A percentile compares a stretch with the other conserved stretches of the same genome.
Evolutionary conservation across 1,139 yeast genomes (phyloP).

Genomic region (Yamadazyma taylorii): DNA sequence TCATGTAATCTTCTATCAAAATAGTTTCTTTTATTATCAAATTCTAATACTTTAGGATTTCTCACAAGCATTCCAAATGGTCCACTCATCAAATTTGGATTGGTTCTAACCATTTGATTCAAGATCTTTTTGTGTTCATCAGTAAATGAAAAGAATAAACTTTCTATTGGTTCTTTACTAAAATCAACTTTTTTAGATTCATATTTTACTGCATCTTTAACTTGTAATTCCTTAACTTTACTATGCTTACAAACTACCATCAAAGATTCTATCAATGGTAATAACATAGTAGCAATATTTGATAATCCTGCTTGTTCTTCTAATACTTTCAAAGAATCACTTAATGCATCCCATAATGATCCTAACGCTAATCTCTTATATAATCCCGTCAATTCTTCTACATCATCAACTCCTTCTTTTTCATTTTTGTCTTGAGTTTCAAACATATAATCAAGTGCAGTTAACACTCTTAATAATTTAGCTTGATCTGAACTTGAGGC

Average conservation of each 20-base stretch:
- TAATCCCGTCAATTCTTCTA: constrained; percentile 54
- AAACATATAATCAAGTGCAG: constrained; percentile 85
- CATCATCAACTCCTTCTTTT: constrained; percentile 25
- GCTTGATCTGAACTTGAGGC: constrained; percentile 88
- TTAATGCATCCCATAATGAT: constrained; percentile 81
- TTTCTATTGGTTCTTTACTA: constrained; percentile 74
- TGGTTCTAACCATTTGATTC: constrained; percentile 88
- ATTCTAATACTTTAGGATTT: constrained; percentile 88
- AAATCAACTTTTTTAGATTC: constrained; percentile 65
- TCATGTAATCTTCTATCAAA: constrained; percentile 73
- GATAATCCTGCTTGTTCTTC: constrained; percentile 49
- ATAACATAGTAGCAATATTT: constrained; percentile 75
- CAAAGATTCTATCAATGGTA: constrained; percentile 87
- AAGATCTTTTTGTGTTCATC: constrained; percentile 86
- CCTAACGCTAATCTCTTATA: constrained; percentile 74
- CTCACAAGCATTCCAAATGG: constrained; percentile 89
- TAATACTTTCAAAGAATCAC: constrained; percentile 68
- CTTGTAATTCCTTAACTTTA: constrained; percentile 63
- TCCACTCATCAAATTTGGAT: constrained; percentile 94
- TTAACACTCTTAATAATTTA: constrained; percentile 75
- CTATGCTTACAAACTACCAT: constrained; percentile 96
- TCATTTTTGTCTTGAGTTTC: constrained; percentile 39
- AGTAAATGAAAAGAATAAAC: constrained; percentile 81
- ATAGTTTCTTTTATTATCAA: constrained; percentile 88
- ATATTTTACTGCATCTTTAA: constrained; percentile 58